Evolutionary conservation across 345 rosid species (phyloP).

Genomic region (Erysimum cheiranthoides): DNA sequence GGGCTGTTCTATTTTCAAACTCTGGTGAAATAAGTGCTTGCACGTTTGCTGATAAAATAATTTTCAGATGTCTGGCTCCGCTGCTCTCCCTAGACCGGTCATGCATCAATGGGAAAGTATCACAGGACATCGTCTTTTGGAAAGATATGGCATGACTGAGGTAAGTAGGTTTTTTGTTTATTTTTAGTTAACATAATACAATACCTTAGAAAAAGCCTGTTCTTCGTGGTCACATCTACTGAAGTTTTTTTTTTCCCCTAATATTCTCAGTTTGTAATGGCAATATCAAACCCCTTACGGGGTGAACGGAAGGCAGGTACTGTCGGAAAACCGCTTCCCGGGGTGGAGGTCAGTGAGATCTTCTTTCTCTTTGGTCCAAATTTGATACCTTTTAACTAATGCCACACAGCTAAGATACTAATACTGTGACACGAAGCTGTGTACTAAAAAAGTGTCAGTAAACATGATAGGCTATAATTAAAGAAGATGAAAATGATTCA

Average conservation of each 20-base stretch:
- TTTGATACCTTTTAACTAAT: slow-evolving; percentile 14
- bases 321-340: slow-evolving; percentile 95
- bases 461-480: slow-evolving; percentile 70
- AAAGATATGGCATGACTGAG: slow-evolving; percentile 99
- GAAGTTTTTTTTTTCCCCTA: slow-evolving; percentile 18
- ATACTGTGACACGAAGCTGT: background rate
- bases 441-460: slow-evolving; percentile 19
- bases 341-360: slow-evolving; percentile 75
- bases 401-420: background rate
- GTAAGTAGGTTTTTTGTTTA: slow-evolving; percentile 47
- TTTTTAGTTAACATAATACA: slow-evolving; percentile 18
- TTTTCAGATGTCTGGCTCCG: slow-evolving; percentile 92
- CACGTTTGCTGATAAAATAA: slow-evolving; percentile 19
- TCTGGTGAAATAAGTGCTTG: slow-evolving; percentile 10
- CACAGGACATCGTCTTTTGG: slow-evolving; percentile 94
- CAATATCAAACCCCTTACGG: slow-evolving; percentile 84
- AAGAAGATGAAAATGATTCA: slow-evolving; percentile 59
- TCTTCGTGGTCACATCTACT: slow-evolving; percentile 5
- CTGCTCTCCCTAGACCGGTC: slow-evolving; percentile 94
- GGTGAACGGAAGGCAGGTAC: slow-evolving; percentile 90
- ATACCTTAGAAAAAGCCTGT: slow-evolving; percentile 12
- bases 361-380: slow-evolving; percentile 13
- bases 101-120: slow-evolving; percentile 95
- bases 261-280: slow-evolving; percentile 83
- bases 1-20: slow-evolving; percentile 11